Evolutionary conservation across 768 basidiomycete species (phyloP), one percentile per base, ranked within the genome.

Genomic region (Tricholoma flavovirens): DNA sequence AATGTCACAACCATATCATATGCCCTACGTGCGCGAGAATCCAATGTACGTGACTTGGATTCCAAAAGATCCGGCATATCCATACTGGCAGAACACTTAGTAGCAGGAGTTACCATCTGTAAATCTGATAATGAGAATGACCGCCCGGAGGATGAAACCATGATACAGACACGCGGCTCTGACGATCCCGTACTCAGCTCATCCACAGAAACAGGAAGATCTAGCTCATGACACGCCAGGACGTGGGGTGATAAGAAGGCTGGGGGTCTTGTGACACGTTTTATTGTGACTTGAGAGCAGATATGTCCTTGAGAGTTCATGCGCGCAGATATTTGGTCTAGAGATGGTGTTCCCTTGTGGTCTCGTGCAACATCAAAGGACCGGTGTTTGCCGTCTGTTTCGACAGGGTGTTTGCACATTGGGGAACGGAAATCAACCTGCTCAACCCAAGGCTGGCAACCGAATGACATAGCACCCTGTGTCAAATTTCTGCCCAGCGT

Each of bases 311-410:
- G 73, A 22, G 71, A 69, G 58, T 74, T 77, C 62, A 88, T 62
- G 59, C 77, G 86, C 40, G 87, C 83, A 30, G 83, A 81, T 56
- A 90, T 90, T 64, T 90, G 84, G 60, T 88, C 88, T 57, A 91
- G 80, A 22, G 88, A 90, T 19, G 88, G 88, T 35, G 84, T 65
- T 42, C 66, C 60, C 58, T 69, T 71, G 36, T 54, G 59, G 56
- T 45, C 49, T 48, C 54, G 49, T 51, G 54, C 19, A 26, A 26
- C 50, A 11, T 56, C 49, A 24, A 24, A 22, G 19, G 40, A 42
- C 15, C 12, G 10, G 26, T 12, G 10, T 15, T 17, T n/a, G 24
- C 38, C 9, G 29, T 29, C 56, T 29, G 45, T 48, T 56, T 62
- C 52, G 62, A 57, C 59, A 53, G 53, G 53, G 61, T 64, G 67